Evolutionary conservation across 2,329 filamentous ascomycete genomes (phyloP), one percentile per base, ranked within the genome.

Genomic region (Fusarium domesticum): DNA sequence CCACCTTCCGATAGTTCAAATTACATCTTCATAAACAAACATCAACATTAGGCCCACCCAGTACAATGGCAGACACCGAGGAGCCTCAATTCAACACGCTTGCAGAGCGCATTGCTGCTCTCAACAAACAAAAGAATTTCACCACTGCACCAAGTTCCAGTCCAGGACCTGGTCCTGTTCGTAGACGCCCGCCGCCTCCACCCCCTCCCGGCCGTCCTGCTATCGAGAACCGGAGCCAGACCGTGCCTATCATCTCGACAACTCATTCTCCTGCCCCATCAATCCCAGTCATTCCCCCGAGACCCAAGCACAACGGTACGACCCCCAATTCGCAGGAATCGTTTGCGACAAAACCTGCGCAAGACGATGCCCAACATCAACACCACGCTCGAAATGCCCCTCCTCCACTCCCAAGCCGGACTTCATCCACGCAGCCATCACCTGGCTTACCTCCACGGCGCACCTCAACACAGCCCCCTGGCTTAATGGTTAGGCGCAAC

Each of bases 71-170:
- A 6, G 81, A 84, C 40, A 69, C 74, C 35, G 78, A 83, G 56
- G 81, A 84, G 59, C 79, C 79, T 31, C 76, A 76, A 49, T 83
- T 81, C 63, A 81, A 70, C 46, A 76, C 76, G 6, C 71, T 85
- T 18, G 74, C 78, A 5, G 79, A 83, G 63, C 74, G 81, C 40
- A 84, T 84, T 50, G 80, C 81, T 8, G 81, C 81, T 20, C 71
- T 85, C 51, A 84, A 84, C 54, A 68, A 70, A 58, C 75, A 83
- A 63, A 78, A 79, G 64, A 78, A 77, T 68, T 79, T 84, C 67
- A 68, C 68, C 67, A 68, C 67, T 41, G 48, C 65, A 8, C 66
- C 67, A 23, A 60, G 66, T 12, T 65, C 68, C 16, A 63, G 64
- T 42, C 65, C 71, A 18, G 68, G 23, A 10, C 14, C 68, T 17